Base-by-base conservation (phyloP, 495 filamentous ascomycete genomes). In the Geopyxis carbonaria region DNA sequence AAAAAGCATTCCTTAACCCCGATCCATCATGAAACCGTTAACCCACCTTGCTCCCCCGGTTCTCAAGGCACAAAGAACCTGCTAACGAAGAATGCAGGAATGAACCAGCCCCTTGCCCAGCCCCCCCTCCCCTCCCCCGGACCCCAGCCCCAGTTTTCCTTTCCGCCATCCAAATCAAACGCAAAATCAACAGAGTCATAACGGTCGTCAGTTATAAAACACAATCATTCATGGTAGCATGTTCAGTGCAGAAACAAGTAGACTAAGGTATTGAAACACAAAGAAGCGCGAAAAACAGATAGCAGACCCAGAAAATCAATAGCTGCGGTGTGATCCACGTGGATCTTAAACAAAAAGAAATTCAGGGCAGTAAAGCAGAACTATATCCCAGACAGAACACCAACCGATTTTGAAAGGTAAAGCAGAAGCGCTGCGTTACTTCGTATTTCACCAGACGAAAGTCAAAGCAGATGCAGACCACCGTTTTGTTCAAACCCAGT, bases 311-410 rank as follows among this genome's bases (percentile, higher is more conserved):
- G 14, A 33, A 7, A 16, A 33, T 13, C 31, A 33, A 14, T n/a
- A n/a, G n/a, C n/a, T n/a, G n/a, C n/a, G n/a, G n/a, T n/a, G n/a
- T n/a, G n/a, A n/a, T n/a, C n/a, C n/a, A n/a, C n/a, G n/a, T n/a
- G n/a, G n/a, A n/a, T n/a, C n/a, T n/a, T n/a, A 33, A 16, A 33
- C 11, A 33, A 33, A 16, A 33, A 33, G 15, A 37, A 23, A 20
- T 9, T 30, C 27, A 11, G 7, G 25, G 10, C n/a, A n/a, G 16
- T 13, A 34, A 34, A 34, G 31, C 31, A 34, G 16, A 22, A 37
- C 34, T 37, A 37, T 37, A 37, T 37, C 34, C 34, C 15, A 34
- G 34, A 37, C 34, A 37, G 31, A 37, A 37, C 34, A 37, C 34
- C 34, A 22, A 37, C 34, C 34, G 19, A 22, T 22, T 37, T 24